A percentile compares a stretch with the other conserved stretches of the same genome.
phyloP scores from a whole-genome alignment of 768 basidiomycete species.

The Leccinum boreale region DNA sequence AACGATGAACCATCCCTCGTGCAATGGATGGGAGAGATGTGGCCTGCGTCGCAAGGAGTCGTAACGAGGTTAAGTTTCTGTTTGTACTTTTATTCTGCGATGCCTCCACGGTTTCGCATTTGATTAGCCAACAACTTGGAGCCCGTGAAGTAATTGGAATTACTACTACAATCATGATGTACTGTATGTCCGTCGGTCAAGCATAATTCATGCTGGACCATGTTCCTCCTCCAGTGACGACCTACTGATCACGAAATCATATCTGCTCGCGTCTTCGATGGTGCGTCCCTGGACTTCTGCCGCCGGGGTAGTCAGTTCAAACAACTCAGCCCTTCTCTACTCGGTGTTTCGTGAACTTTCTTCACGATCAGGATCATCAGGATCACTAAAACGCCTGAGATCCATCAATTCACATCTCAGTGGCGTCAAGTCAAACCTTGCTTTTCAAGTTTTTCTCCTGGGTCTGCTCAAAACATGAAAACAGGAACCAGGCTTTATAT shows the following conservation, averaged over 20 bases:
- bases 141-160: not conserved
- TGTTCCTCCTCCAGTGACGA: not conserved
- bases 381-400: not conserved
- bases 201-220: not conserved
- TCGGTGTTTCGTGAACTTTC: not conserved
- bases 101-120: constrained; percentile 8
- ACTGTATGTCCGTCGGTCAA: not conserved
- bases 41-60: constrained; percentile 1
- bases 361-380: not conserved
- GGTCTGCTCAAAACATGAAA: not conserved
- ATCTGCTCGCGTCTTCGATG: not conserved
- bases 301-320: not conserved
- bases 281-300: not conserved
- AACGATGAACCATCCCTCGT: constrained; percentile 18
- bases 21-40: not conserved
- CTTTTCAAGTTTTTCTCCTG: not conserved
- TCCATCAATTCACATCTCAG: not conserved
- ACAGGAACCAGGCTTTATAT: not conserved
- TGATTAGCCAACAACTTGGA: not conserved
- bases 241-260: not conserved
- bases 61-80: constrained; percentile 2
- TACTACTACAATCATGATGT: not conserved
- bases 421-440: not conserved
- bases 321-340: not conserved
- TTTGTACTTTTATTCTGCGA: constrained; percentile 11